Percentiles rank a stretch among this genome's conserved stretches.
These are phyloP conservation scores for Glarea lozoyensis DNA, from an alignment of 495 filamentous ascomycete species.

Conservation along the genomic window DNA sequence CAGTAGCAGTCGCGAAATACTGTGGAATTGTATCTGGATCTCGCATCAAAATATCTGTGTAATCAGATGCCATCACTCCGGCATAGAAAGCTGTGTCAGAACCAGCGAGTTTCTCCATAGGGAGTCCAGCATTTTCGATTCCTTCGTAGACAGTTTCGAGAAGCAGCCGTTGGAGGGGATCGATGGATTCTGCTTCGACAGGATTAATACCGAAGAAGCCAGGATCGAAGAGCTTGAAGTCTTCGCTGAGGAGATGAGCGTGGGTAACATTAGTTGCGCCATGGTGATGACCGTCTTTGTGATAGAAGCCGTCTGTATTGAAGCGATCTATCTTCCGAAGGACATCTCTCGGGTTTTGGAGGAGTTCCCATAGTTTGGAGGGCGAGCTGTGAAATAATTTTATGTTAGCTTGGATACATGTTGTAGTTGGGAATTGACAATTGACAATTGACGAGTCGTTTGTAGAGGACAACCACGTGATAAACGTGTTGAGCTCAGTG, in stretches of 20 bases:
- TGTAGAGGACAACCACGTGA: too few species aligned
- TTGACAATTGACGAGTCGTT: too few species aligned
- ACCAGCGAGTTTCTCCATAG: slow-evolving; percentile 20
- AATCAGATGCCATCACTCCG: slow-evolving; percentile 27
- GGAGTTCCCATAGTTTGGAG: slow-evolving; percentile 49
- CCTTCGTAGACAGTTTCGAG: slow-evolving; percentile 50
- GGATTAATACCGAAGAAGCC: slow-evolving; percentile 49
- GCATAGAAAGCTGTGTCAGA: slow-evolving; percentile 27
- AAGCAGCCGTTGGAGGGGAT: slow-evolving; percentile 47
- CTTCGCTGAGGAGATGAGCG: slow-evolving; percentile 40
- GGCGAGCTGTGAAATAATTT: too few species aligned
- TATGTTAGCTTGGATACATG: too few species aligned
- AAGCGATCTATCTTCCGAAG: slow-evolving; percentile 36
- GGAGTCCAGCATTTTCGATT: slow-evolving; percentile 43
- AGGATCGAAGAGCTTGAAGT: slow-evolving; percentile 47
- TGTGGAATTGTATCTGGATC: slow-evolving; percentile 25
- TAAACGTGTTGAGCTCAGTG: too few species aligned
- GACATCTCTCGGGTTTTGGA: slow-evolving; percentile 17
- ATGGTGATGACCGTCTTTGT: slow-evolving; percentile 24
- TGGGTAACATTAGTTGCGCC: slow-evolving; percentile 10
- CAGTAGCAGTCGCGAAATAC: slow-evolving; percentile 30
- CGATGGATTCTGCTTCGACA: slow-evolving; percentile 48
- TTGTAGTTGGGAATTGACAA: too few species aligned
- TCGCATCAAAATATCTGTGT: slow-evolving; percentile 20
- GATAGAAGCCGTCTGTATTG: slow-evolving; percentile 38